These are phyloP conservation scores for Arachis monticola DNA, from an alignment of 331 rosid genomes.

Conservation along the genomic window DNA sequence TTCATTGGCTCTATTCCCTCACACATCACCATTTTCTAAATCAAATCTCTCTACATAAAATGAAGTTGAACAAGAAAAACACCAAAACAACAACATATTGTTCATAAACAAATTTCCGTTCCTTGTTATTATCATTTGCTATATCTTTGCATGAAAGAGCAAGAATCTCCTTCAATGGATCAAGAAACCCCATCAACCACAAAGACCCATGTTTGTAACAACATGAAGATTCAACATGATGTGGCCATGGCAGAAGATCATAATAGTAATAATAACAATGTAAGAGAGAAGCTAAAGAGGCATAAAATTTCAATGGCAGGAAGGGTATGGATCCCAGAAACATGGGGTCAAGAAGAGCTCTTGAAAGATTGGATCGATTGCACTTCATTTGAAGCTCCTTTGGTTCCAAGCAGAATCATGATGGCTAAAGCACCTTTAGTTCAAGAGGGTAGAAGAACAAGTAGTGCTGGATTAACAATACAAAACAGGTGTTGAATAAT, in stretches of 20 bases:
- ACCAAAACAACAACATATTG: background rate
- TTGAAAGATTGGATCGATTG: slow-evolving; percentile 90
- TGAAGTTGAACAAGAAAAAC: slow-evolving; percentile 4
- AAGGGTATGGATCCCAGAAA: slow-evolving; percentile 84
- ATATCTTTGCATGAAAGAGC: slow-evolving; percentile 32
- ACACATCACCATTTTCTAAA: slow-evolving; percentile 5
- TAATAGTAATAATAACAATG: slow-evolving; percentile 26
- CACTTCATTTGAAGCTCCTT: slow-evolving; percentile 69
- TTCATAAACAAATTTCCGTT: background rate
- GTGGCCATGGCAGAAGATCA: slow-evolving; percentile 42
- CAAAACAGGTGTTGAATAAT: slow-evolving; percentile 66
- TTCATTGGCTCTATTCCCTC: slow-evolving; percentile 38
- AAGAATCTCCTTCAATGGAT: slow-evolving; percentile 39
- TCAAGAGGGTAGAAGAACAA: slow-evolving; percentile 58
- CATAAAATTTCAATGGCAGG: slow-evolving; percentile 75
- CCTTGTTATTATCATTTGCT: too few species aligned
- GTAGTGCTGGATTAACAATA: slow-evolving; percentile 45
- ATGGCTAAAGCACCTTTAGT: slow-evolving; percentile 71
- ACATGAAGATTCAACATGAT: background rate
- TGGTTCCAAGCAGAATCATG: slow-evolving; percentile 58
- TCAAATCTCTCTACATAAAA: slow-evolving; percentile 26
- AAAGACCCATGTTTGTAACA: background rate
- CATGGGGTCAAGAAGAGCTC: slow-evolving; percentile 90
- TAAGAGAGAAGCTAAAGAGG: slow-evolving; percentile 76
- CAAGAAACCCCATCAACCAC: slow-evolving; percentile 31